Conservation (phyloP, 345 rosid genomes). For the Sonneratia caseolaris region DNA sequence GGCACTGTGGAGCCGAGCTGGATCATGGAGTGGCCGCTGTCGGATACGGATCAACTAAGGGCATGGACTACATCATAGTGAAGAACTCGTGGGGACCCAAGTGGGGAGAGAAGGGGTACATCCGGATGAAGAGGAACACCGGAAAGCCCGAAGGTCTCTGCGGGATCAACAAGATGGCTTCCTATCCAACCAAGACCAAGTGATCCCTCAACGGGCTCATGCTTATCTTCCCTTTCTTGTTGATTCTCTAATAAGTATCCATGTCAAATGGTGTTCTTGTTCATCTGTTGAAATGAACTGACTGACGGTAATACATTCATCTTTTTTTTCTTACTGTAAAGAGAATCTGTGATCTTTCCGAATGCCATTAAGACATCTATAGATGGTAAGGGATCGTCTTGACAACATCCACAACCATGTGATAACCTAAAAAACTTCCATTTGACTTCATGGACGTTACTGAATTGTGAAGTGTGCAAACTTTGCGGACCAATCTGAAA, state of each 20-base stretch:
- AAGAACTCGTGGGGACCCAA: conserved; percentile 79
- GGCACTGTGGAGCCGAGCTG: conserved; percentile 51
- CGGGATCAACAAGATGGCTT: conserved; percentile 82
- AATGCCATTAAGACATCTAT: too few species aligned
- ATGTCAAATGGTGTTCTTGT: not conserved
- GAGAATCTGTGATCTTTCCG: too few species aligned
- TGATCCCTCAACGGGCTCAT: conserved; percentile 9
- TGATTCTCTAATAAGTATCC: not conserved
- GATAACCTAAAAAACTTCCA: too few species aligned
- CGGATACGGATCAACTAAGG: conserved; percentile 67
- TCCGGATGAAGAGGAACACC: conserved; percentile 67
- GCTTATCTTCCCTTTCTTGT: too few species aligned
- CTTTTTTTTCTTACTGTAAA: too few species aligned
- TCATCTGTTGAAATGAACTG: not conserved
- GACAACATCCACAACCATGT: too few species aligned
- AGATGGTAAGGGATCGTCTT: too few species aligned
- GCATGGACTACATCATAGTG: conserved; percentile 57
- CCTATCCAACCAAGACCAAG: conserved; percentile 58
- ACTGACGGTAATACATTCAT: too few species aligned
- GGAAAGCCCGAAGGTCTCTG: conserved; percentile 69
- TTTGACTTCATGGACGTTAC: too few species aligned
- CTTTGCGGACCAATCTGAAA: too few species aligned
- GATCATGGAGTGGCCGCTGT: conserved; percentile 79
- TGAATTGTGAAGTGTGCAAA: too few species aligned
- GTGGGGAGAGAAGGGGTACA: conserved; percentile 82